These are phyloP conservation scores for Chaetomiaceae sp. DNA, from an alignment of 2,329 filamentous ascomycete genomes.

Conservation along the genomic window DNA sequence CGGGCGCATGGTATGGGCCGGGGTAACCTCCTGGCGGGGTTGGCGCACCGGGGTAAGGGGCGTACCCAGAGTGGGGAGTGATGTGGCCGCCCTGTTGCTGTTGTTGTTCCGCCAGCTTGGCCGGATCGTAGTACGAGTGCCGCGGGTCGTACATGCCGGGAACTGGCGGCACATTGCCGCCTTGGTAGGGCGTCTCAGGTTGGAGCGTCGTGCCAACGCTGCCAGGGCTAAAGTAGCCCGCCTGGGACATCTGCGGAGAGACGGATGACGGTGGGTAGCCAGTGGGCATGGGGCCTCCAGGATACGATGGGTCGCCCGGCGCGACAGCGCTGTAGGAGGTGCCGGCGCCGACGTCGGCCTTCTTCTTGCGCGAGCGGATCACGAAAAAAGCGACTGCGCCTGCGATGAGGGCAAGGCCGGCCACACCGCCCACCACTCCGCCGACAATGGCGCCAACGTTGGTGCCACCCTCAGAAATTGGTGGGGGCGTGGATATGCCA, in stretches of 20 bases:
- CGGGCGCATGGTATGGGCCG: not conserved
- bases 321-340: constrained; percentile 19
- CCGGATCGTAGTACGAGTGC: constrained; percentile 21
- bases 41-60: not conserved
- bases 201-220: constrained; percentile 1
- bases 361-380: constrained; percentile 26
- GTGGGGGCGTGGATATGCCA: not conserved
- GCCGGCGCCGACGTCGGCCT: constrained; percentile 21
- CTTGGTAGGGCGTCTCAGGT: constrained; percentile 9
- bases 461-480: constrained; percentile 5
- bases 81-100: too few species aligned
- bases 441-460: constrained; percentile 32
- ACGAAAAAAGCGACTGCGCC: constrained; percentile 25
- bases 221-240: constrained; percentile 8
- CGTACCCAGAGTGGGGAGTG: not conserved
- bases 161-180: not conserved
- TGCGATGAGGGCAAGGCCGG: constrained; percentile 26
- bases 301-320: constrained; percentile 12
- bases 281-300: not conserved
- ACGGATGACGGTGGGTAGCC: constrained; percentile 2
- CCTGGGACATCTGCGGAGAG: constrained; percentile 12
- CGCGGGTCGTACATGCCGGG: constrained; percentile 12
- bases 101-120: constrained; percentile 10
- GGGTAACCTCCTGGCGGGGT: not conserved
- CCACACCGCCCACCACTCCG: constrained; percentile 31